phyloP scores from a whole-genome alignment of 2,329 filamentous ascomycete species.

The Curvularia hawaiiensis region DNA sequence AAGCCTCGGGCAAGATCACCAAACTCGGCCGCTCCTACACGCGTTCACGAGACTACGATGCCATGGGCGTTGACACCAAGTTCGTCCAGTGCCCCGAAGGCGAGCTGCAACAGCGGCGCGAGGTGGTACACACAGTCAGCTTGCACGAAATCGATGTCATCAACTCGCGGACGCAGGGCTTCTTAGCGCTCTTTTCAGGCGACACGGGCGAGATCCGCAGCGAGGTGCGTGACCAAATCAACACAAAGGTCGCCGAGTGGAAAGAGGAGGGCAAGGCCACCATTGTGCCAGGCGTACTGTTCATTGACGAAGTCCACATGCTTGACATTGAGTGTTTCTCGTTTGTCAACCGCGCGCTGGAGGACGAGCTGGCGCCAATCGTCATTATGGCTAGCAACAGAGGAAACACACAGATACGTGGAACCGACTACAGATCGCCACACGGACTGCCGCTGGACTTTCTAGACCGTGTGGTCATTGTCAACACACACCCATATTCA shows the following conservation, averaged over 20 bases:
- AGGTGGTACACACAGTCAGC: constrained; percentile 95
- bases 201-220: constrained; percentile 98
- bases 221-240: constrained; percentile 98
- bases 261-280: constrained; percentile 99
- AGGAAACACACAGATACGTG: constrained; percentile 87
- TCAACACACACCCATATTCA: constrained; percentile 86
- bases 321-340: constrained; percentile 99
- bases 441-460: constrained; percentile 96
- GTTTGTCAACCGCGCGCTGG: constrained; percentile 95
- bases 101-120: constrained; percentile 95
- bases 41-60: constrained; percentile 95
- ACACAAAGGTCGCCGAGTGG: constrained; percentile 98
- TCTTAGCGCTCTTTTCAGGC: constrained; percentile 94
- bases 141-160: constrained; percentile 99
- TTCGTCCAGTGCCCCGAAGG: constrained; percentile 98
- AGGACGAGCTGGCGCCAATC: constrained; percentile 92
- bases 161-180: constrained; percentile 98
- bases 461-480: constrained; percentile 92
- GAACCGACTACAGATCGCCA: constrained; percentile 90
- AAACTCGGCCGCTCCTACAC: constrained; percentile 96
- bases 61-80: constrained; percentile 98
- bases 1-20: constrained; percentile 96
- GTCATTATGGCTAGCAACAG: constrained; percentile 99
- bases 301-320: constrained; percentile 99
- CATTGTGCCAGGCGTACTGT: constrained; percentile 94